Base-by-base conservation (phyloP, 2,329 filamentous ascomycete genomes). In the Corinectria fuckeliana region DNA sequence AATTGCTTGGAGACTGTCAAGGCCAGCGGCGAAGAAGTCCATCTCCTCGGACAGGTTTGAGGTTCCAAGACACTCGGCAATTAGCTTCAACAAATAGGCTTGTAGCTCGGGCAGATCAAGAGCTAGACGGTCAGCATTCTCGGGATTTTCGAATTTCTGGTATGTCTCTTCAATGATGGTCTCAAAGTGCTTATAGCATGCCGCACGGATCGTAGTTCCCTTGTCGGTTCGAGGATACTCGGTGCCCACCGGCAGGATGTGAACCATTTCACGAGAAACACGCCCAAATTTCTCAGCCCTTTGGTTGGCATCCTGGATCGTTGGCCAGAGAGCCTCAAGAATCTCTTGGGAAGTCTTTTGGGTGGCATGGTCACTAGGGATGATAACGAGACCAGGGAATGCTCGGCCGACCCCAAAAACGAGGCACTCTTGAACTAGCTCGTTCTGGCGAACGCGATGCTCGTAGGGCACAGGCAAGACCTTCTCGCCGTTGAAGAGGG, bases 1-100 rank as follows among this genome's bases (percentile, higher is more conserved):
- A 16, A 86, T 84, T 1, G 85, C 82, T 63, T 86, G 82, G 30
- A 88, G 71, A 38, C 81, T 84, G 69, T 88, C 86, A 3, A 88
- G 74, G 0, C 86, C 85, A 4, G 79, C 71, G 0, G 77, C 72
- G 70, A 88, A 88, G 64, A 89, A 84, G 69, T 89, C 86, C 1
- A 79, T 77, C n/a, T 83, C 80, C 48, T 54, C 30, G 53, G 50
- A 5, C 0, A 63, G 30, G 8, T 28, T 45, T 9, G 42, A 18
- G 7, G 59, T 20, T 2, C 58, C 61, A 2, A 67, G 21, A 1
- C 42, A 34, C 18, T 62, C 32, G 2, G 41, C 20, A 7, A 79
- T 67, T 14, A 74, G 69, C 25, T 69, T 61, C 4, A 63, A 68
- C 11, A 81, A 64, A 48, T 77, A 80, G 0, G 56, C 53, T 50